phyloP scores from a whole-genome alignment of 106 monocot species.

The Chionographis japonica region DNA sequence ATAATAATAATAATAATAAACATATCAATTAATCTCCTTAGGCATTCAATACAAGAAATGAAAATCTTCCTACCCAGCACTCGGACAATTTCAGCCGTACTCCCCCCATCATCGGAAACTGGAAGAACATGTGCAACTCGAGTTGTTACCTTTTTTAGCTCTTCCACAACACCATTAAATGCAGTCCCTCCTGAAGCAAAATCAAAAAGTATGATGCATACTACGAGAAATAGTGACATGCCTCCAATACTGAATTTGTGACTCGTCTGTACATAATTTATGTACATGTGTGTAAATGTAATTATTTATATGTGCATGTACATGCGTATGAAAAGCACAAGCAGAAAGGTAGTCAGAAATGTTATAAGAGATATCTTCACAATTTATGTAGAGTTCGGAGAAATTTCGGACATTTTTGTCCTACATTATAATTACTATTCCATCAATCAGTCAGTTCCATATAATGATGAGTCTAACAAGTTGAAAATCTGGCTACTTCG shows the following conservation, averaged over 20 bases:
- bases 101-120: slow-evolving; percentile 96
- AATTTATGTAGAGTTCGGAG: no score
- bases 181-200: slow-evolving; percentile 80
- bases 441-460: no score
- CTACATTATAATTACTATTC: no score
- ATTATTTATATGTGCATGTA: no score
- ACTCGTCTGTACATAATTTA: not conserved
- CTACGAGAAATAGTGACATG: not conserved
- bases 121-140: slow-evolving; percentile 93
- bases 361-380: no score
- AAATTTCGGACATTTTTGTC: no score
- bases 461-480: no score
- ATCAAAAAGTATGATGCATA: not conserved
- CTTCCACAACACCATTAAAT: slow-evolving; percentile 92
- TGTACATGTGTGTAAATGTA: not conserved
- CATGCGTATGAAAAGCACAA: no score
- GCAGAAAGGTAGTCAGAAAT: no score
- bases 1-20: not conserved
- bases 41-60: not conserved
- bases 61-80: slow-evolving; percentile 65
- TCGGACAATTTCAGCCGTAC: slow-evolving; percentile 96
- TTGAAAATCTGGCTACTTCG: no score
- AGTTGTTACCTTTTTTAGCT: slow-evolving; percentile 83
- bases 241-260: no score
- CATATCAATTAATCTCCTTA: no score